These are phyloP conservation scores for Euphorbia lathyris DNA, from an alignment of 345 rosid genomes.

Conservation along the genomic window DNA sequence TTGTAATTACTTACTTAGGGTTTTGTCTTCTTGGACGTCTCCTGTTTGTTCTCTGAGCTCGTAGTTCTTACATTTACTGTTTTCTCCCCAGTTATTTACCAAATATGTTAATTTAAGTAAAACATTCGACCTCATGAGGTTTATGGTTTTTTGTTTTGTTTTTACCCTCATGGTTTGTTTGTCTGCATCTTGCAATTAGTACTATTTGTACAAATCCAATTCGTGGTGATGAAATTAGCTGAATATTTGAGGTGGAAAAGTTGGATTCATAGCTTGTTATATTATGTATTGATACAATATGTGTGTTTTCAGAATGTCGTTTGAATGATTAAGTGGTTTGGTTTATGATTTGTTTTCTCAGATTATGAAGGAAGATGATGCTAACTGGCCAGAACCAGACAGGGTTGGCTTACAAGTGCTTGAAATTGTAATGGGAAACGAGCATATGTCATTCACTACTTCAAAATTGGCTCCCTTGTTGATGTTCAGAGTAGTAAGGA, in stretches of 20 bases:
- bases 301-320: not conserved
- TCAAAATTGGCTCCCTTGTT: slow-evolving; percentile 97
- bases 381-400: slow-evolving; percentile 98
- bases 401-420: slow-evolving; percentile 95
- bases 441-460: slow-evolving; percentile 92
- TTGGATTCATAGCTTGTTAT: not conserved
- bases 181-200: no score
- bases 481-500: slow-evolving; percentile 94
- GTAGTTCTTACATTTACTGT: not conserved
- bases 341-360: slow-evolving; percentile 21
- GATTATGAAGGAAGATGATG: slow-evolving; percentile 99
- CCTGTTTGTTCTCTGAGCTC: not conserved
- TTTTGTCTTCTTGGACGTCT: not conserved
- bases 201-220: no score
- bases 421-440: slow-evolving; percentile 97
- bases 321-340: not conserved
- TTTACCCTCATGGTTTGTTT: not conserved
- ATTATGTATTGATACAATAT: not conserved
- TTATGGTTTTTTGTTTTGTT: slow-evolving; percentile 1
- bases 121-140: no score
- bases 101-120: not conserved
- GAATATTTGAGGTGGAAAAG: no score
- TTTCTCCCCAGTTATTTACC: not conserved
- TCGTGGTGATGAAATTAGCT: not conserved
- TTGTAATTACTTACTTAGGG: slow-evolving; percentile 9